Evolutionary conservation across 2,329 filamentous ascomycete species (phyloP).

Genomic region (Talaromyces sp.): DNA sequence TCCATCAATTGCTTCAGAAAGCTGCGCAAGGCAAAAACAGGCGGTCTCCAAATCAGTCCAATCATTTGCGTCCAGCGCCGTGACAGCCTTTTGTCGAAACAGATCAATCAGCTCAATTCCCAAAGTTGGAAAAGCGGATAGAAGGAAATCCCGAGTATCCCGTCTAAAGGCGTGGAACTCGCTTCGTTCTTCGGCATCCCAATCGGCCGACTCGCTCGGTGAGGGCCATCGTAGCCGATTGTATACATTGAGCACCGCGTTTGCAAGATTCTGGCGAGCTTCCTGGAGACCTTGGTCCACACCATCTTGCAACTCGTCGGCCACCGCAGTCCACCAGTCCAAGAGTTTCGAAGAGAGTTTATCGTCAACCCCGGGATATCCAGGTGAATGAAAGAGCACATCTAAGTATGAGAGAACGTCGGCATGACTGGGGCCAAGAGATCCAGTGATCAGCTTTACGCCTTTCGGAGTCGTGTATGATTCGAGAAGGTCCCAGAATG

Average conservation of each 20-base stretch:
- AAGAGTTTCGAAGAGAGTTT: conserved; percentile 29
- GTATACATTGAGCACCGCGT: conserved; percentile 36
- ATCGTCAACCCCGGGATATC: conserved; percentile 36
- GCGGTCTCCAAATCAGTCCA: conserved; percentile 41
- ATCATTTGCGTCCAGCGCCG: conserved; percentile 26
- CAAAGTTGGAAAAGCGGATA: conserved; percentile 38
- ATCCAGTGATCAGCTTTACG: conserved; percentile 24
- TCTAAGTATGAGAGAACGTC: conserved; percentile 32
- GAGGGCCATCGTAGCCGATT: conserved; percentile 37
- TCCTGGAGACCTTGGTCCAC: conserved; percentile 20
- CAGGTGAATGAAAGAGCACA: conserved; percentile 33
- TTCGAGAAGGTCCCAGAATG: conserved; percentile 35
- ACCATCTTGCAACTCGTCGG: conserved; percentile 31
- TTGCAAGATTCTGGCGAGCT: conserved; percentile 34
- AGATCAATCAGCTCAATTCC: conserved; percentile 37
- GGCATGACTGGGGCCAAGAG: conserved; percentile 25
- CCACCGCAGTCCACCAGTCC: conserved; percentile 39
- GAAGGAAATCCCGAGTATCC: conserved; percentile 41
- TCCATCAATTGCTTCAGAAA: conserved; percentile 41
- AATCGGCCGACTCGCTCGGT: conserved; percentile 27
- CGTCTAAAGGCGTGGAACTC: conserved; percentile 39
- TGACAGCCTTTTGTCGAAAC: conserved; percentile 32
- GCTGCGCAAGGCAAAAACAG: conserved; percentile 38
- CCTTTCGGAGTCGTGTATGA: conserved; percentile 28
- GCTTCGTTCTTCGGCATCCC: conserved; percentile 37